Base-by-base conservation (phyloP, 805 yeast genomes). In the Wickerhamomyces rabaulensis region DNA sequence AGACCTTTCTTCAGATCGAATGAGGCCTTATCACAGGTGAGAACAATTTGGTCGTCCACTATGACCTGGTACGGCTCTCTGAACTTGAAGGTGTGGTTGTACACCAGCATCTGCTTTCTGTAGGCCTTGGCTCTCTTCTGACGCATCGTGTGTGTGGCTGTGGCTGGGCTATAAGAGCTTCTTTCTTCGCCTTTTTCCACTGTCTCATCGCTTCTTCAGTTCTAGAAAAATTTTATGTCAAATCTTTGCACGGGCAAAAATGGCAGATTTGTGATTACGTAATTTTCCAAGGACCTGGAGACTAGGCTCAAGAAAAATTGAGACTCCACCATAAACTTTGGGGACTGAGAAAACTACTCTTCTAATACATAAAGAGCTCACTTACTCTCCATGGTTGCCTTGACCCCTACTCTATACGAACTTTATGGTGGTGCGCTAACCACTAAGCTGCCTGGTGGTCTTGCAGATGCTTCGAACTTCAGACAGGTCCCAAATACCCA, bases 81-180 rank as follows among this genome's bases (percentile, higher is more conserved):
- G 73, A 94, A 94, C 58, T 87, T 87, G 76, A 92, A 94, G 7
- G 95, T 77, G 63, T 89, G 87, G 54, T 79, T 76, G 57, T 89
- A 85, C 46, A 87, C 84, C 54, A 84, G 79, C 87, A 94, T 85
- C 65, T 88, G 96, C 73, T 92, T 92, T 65, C 92, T 82, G 67
- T 94, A 94, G 1, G 94, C 75, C 66, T 92, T 92, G 44, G 97
- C 96, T 68, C 99, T 78, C 67, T 91, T 92, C 69, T 92, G 97
- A 75, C 95, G 89, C 99, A 92, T 92, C 29, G 49, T 65, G 3
- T 33, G 5, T 33, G 20, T n/a, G 16, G 36, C 20, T 33, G 13
- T 16, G 3, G 3, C 3, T 3, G n/a, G 36, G 9, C 13, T 5
- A 29, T 33, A 10, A 33, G 20, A 17, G 36, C 20, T 16, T 33